Evolutionary conservation across 805 yeast genomes (phyloP).

Genomic region (Saccharomycopsis malanga): DNA sequence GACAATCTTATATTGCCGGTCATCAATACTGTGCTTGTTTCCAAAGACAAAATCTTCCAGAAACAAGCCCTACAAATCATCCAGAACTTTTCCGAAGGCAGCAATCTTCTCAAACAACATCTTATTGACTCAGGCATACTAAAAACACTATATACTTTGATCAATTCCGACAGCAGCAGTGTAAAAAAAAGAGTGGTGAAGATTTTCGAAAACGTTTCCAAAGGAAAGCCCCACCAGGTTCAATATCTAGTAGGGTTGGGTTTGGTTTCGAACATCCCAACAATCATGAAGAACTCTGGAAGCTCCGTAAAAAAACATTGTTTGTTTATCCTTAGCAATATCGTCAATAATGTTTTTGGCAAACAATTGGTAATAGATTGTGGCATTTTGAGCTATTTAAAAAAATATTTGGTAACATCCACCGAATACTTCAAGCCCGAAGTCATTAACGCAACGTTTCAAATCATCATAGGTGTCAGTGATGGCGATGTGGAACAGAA

Average conservation of each 20-base stretch:
- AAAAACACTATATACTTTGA: slow-evolving; percentile 12
- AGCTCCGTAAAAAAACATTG: slow-evolving; percentile 21
- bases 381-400: slow-evolving; percentile 19
- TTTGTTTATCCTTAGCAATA: slow-evolving; percentile 19
- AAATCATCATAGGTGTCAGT: slow-evolving; percentile 20
- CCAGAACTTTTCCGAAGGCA: slow-evolving; percentile 21
- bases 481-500: slow-evolving; percentile 19
- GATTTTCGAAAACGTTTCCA: slow-evolving; percentile 18
- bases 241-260: slow-evolving; percentile 20
- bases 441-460: slow-evolving; percentile 21
- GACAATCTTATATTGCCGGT: slow-evolving; percentile 20
- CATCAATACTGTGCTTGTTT: slow-evolving; percentile 15
- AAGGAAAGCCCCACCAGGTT: slow-evolving; percentile 8
- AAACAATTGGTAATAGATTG: slow-evolving; percentile 19
- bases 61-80: slow-evolving; percentile 21
- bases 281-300: slow-evolving; percentile 17
- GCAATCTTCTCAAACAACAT: slow-evolving; percentile 12
- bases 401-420: slow-evolving; percentile 20
- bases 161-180: slow-evolving; percentile 4
- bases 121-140: slow-evolving; percentile 19
- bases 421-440: slow-evolving; percentile 21
- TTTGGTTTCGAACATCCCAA: slow-evolving; percentile 16
- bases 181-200: slow-evolving; percentile 16
- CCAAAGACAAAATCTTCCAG: slow-evolving; percentile 17
- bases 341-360: slow-evolving; percentile 14